A percentile compares a stretch with the other conserved stretches of the same genome.
Conservation (phyloP, 768 basidiomycete species). For the Podaxis sp. region DNA sequence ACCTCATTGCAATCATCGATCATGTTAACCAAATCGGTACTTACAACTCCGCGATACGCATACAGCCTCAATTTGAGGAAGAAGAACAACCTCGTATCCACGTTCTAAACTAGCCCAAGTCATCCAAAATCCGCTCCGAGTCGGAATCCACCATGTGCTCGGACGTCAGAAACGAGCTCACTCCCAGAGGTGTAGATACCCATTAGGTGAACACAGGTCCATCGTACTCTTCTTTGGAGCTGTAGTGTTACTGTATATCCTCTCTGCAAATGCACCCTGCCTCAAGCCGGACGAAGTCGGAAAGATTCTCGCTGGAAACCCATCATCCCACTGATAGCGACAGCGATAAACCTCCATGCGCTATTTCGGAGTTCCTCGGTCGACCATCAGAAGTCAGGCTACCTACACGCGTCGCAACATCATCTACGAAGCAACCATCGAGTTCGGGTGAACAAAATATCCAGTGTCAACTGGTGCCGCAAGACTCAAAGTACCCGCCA, state of each 20-base stretch:
- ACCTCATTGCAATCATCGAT: no score
- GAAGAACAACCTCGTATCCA: background rate
- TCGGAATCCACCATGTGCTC: background rate
- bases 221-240: no score
- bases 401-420: background rate
- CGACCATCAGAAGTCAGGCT: background rate
- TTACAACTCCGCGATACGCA: no score
- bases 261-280: no score
- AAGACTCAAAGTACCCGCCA: background rate
- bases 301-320: no score
- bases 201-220: background rate
- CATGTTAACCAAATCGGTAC: no score
- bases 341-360: no score
- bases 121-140: background rate
- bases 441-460: background rate
- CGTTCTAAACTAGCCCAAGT: background rate
- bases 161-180: background rate
- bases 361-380: no score
- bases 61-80: no score
- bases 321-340: no score
- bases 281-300: no score
- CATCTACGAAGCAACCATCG: background rate
- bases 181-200: background rate
- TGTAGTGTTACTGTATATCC: no score
- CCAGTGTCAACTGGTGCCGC: background rate